Evolutionary conservation across 2,329 filamentous ascomycete genomes (phyloP), one percentile per base, ranked within the genome.

Genomic region (Rutstroemia sp.): DNA sequence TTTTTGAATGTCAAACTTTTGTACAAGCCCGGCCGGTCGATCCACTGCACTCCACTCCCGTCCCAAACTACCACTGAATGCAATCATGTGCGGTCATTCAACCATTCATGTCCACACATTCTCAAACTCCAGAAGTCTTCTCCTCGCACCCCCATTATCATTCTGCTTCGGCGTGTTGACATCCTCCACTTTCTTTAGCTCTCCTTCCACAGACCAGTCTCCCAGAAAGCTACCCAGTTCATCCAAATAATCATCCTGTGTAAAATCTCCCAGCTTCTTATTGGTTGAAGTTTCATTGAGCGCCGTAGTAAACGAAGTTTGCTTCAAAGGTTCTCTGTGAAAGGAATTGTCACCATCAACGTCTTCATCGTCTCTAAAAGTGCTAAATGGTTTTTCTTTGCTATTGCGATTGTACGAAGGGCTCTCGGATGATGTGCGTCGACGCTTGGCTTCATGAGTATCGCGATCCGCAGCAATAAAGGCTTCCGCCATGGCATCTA

Each of bases 401-500:
- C 16, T 3, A 12, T 46, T 51, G 19, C 40, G 40, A 38, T 9
- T 42, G 2, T 19, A 47, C 75, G 75, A 55, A n/a, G 58, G 46
- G 50, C 51, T 51, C 19, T 46, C n/a, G 10, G 27, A 34, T 30
- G 21, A 23, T n/a, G 38, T 39, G 4, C 17, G 19, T 2, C 23
- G 47, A 14, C 47, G 34, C 42, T 60, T 36, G 55, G 59, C 25
- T 46, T 64, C 58, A 58, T 54, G 14, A n/a, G 50, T 50, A 19
- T 65, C 54, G 7, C 57, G 54, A 58, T 80, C 77, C 5, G 75
- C 77, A n/a, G 71, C 66, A 27, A 73, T 67, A 57, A 80, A 81
- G 6, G 75, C 74, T 57, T 76, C 69, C 0, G 77, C 77, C 74
- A 79, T 78, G 6, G 75, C 77, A 54, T 69, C 71, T 16, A 76